These are phyloP conservation scores for Dendrobium catenatum DNA, from an alignment of 106 monocot genomes.

Conservation along the genomic window DNA sequence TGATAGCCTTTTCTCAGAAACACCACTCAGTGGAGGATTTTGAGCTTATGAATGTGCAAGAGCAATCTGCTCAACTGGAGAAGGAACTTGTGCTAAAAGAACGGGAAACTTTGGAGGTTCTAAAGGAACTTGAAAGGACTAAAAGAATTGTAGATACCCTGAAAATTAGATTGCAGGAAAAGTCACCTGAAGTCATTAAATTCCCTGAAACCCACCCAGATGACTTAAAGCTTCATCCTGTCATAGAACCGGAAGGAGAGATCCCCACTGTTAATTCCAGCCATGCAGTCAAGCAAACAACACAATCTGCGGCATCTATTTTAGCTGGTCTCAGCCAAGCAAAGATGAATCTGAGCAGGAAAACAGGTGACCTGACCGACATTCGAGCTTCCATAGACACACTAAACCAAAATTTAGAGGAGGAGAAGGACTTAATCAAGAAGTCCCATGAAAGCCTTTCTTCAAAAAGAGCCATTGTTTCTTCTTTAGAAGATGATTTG, in stretches of 20 bases:
- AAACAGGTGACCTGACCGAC: slow-evolving; percentile 45
- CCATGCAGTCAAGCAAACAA: neutral
- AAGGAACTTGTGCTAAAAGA: slow-evolving; percentile 83
- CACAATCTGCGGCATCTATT: slow-evolving; percentile 39
- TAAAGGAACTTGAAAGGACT: slow-evolving; percentile 75
- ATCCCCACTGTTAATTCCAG: neutral
- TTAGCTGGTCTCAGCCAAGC: slow-evolving; percentile 65
- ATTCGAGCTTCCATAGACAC: slow-evolving; percentile 44
- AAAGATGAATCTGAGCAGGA: slow-evolving; percentile 61
- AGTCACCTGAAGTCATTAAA: slow-evolving; percentile 20
- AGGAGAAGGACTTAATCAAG: slow-evolving; percentile 46
- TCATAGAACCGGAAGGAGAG: slow-evolving; percentile 21
- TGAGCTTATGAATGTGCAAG: slow-evolving; percentile 28
- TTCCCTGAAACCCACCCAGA: slow-evolving; percentile 13
- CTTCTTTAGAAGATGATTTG: slow-evolving; percentile 61
- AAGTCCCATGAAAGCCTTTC: slow-evolving; percentile 45
- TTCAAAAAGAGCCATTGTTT: slow-evolving; percentile 41
- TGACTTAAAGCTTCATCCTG: slow-evolving; percentile 26
- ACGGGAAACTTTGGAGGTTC: slow-evolving; percentile 63
- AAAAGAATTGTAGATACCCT: slow-evolving; percentile 50
- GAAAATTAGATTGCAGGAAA: slow-evolving; percentile 51
- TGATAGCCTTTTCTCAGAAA: slow-evolving; percentile 1
- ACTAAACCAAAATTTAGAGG: slow-evolving; percentile 45
- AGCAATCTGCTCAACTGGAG: slow-evolving; percentile 56
- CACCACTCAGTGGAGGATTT: slow-evolving; percentile 18